These are phyloP conservation scores for Ophiobolus disseminans DNA, from an alignment of 2,329 filamentous ascomycete genomes.

Conservation along the genomic window DNA sequence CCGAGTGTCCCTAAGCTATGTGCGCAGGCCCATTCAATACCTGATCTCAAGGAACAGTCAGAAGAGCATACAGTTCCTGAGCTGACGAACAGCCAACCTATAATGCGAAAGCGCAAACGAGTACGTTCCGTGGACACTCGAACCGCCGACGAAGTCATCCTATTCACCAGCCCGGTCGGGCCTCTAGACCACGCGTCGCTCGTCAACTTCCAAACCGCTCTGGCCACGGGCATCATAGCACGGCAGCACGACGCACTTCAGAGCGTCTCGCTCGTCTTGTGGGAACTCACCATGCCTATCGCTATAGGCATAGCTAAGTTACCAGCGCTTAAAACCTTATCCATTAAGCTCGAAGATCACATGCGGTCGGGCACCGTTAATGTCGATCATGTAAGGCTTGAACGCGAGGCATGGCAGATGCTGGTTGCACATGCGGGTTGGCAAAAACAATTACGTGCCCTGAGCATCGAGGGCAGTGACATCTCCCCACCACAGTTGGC, in stretches of 20 bases:
- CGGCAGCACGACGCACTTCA: slow-evolving; percentile 35
- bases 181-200: slow-evolving; percentile 29
- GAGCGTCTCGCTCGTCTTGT: slow-evolving; percentile 37
- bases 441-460: slow-evolving; percentile 16
- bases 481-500: slow-evolving; percentile 24
- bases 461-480: slow-evolving; percentile 34
- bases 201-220: slow-evolving; percentile 37
- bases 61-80: neutral
- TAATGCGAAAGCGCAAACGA: slow-evolving; percentile 5
- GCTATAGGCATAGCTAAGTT: slow-evolving; percentile 30
- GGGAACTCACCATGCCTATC: slow-evolving; percentile 33
- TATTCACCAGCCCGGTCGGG: too few relatives aligned
- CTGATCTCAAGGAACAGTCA: neutral
- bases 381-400: neutral
- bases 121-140: too few relatives aligned
- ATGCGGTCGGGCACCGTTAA: slow-evolving; percentile 2
- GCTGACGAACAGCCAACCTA: neutral
- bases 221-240: slow-evolving; percentile 31
- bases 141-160: too few relatives aligned
- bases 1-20: too few relatives aligned
- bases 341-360: slow-evolving; percentile 33
- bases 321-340: slow-evolving; percentile 28
- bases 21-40: slow-evolving; percentile 18
- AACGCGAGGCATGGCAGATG: slow-evolving; percentile 27
- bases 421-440: slow-evolving; percentile 20